Evolutionary conservation across 441 rosid genomes (phyloP).

Genomic region (Melastoma candidum): DNA sequence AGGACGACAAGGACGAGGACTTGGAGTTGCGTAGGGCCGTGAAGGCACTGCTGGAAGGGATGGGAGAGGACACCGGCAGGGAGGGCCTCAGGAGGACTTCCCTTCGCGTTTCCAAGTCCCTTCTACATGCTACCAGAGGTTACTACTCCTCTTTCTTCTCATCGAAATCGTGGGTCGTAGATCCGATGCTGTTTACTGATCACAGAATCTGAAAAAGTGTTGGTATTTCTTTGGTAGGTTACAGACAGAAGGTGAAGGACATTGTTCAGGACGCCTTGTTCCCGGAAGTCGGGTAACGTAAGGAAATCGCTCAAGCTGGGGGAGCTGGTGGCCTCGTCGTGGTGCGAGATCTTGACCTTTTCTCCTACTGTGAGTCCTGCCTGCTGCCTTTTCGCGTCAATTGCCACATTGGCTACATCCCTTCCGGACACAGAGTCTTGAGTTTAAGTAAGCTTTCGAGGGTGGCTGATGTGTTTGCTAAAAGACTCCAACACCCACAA

Average conservation of each 20-base stretch:
- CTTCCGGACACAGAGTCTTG: constrained; percentile 65
- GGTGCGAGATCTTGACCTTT: constrained; percentile 79
- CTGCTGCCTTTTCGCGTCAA: constrained; percentile 83
- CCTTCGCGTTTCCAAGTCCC: constrained; percentile 88
- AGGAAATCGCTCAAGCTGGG: constrained; percentile 69
- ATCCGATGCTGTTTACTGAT: too few species aligned
- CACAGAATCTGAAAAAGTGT: too few species aligned
- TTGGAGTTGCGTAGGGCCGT: constrained; percentile 30
- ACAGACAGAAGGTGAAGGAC: constrained; percentile 58
- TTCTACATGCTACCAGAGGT: constrained; percentile 85
- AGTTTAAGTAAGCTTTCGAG: constrained; percentile 95
- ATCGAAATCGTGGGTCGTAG: neutral
- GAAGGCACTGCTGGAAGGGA: constrained; percentile 61
- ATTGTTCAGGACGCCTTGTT: constrained; percentile 81
- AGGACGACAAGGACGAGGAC: too few species aligned
- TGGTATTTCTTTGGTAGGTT: constrained; percentile 36
- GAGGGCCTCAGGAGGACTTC: constrained; percentile 93
- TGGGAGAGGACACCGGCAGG: constrained; percentile 70
- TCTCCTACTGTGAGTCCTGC: constrained; percentile 90
- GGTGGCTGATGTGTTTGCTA: constrained; percentile 76
- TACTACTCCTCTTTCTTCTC: neutral
- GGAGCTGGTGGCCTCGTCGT: constrained; percentile 91
- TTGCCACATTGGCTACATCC: constrained; percentile 86
- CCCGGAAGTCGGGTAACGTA: constrained; percentile 78
- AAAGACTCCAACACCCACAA: constrained; percentile 83